These are phyloP conservation scores for Exophiala aquamarina DNA, from an alignment of 2,329 filamentous ascomycete genomes.

Conservation along the genomic window DNA sequence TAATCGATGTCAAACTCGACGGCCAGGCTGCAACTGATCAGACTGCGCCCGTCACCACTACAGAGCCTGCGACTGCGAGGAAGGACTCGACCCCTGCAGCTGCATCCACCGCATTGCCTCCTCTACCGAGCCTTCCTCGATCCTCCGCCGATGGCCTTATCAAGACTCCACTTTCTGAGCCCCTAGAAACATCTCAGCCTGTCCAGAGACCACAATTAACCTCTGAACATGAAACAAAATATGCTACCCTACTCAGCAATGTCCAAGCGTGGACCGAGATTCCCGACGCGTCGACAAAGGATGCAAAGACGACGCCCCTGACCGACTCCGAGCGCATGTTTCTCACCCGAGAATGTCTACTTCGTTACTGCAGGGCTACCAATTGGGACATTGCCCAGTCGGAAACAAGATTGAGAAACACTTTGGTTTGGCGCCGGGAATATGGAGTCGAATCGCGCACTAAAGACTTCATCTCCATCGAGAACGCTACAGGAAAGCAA, in stretches of 20 bases:
- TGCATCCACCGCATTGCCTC: conserved; percentile 4
- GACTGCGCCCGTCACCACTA: neutral
- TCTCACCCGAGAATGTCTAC: conserved; percentile 86
- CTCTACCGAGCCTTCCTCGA: conserved; percentile 32
- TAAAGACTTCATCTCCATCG: conserved; percentile 82
- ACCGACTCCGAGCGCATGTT: conserved; percentile 81
- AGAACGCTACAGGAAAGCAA: conserved; percentile 97
- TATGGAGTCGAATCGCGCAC: conserved; percentile 76
- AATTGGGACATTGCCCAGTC: conserved; percentile 82
- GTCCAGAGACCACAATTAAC: conserved; percentile 62
- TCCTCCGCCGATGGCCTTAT: conserved; percentile 42
- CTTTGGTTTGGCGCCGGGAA: conserved; percentile 84
- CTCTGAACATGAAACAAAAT: conserved; percentile 77
- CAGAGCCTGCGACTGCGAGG: neutral
- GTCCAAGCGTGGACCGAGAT: conserved; percentile 72
- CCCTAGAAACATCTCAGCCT: conserved; percentile 60
- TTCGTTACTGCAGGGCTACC: conserved; percentile 89
- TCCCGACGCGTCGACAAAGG: conserved; percentile 62
- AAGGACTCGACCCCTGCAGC: neutral
- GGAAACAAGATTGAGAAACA: conserved; percentile 74
- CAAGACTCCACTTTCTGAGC: conserved; percentile 60
- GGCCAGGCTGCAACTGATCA: conserved; percentile 7
- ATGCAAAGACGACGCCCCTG: conserved; percentile 61
- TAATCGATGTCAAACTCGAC: conserved; percentile 17
- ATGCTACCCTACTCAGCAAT: conserved; percentile 70